Evolutionary conservation across 129 eudicot species (phyloP), one percentile per base, ranked within the genome.

Genomic region (Rutidosis leptorrhynchoides): DNA sequence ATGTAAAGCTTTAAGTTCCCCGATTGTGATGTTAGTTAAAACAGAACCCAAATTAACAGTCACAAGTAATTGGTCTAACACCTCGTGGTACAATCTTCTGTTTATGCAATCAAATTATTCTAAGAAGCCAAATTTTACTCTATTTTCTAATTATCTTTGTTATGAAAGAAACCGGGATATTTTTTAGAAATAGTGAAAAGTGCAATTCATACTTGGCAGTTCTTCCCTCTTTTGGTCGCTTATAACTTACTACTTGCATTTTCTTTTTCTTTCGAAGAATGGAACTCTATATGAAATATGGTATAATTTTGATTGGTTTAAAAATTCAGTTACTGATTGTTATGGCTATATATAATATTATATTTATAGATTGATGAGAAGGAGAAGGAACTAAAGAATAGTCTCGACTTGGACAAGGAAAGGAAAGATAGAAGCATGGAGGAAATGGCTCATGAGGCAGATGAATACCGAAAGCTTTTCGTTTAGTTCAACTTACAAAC

Each of bases 381-480:
- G 87, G 98, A 92, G 83, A 92, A 76, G 79, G 96, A 85, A 76
- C 75, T 92, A 42, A 89, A 86, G 81, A 75, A 83, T 75, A 87
- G 74, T 60, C 93, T 92, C 14, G 96, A 92, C 74, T 80, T 92
- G 76, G 95, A 92, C 62, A 85, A 79, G 77, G 98, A 88, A 74
- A 85, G 98, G 77, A 92, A 80, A 61, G 98, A 92, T 70, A 80
- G 98, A 78, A 83, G 77, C 84, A 67, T 82, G 72, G 96, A 85
- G 67, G 98, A 92, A 79, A 92, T 82, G 98, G 87, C 87, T 72
- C 79, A 77, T 49, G 98, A 92, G 77, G 98, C 98, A 4, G 87
- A 74, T 15, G 82, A 81, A 61, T 87, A 91, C 79, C 65, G 94
- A 68, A 84, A 78, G 74, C 91, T 91, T 45, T 74, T 82, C 23